Percentiles rank a stretch among this genome's conserved stretches.
These are phyloP conservation scores for Clonostachys sp. DNA, from an alignment of 2,329 filamentous ascomycete species.

Conservation along the genomic window DNA sequence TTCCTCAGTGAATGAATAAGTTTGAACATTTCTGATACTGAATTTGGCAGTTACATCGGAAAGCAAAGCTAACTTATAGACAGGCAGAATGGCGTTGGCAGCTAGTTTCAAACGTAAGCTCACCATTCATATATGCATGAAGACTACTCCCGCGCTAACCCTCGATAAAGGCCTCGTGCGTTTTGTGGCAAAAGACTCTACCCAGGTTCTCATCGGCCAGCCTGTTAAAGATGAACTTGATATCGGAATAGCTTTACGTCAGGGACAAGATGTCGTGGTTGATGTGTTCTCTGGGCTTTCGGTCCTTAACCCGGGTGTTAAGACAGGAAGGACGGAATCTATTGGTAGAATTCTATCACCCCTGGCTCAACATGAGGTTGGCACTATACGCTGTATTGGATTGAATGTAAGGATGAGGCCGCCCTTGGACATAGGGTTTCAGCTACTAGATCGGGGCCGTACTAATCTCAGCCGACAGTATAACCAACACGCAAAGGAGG, in stretches of 20 bases:
- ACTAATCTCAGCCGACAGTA: constrained; percentile 15
- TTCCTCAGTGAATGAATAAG: too few species aligned
- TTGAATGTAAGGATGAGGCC: constrained; percentile 37
- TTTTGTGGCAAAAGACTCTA: constrained; percentile 46
- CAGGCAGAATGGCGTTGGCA: too few species aligned
- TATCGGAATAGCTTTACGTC: constrained; percentile 52
- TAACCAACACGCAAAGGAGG: constrained; percentile 35
- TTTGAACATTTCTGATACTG: too few species aligned
- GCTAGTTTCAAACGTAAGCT: too few species aligned
- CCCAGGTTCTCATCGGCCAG: constrained; percentile 49
- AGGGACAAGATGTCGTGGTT: constrained; percentile 51
- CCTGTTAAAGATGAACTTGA: constrained; percentile 47
- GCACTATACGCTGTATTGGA: constrained; percentile 55
- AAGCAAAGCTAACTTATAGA: too few species aligned
- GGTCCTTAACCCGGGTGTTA: constrained; percentile 46
- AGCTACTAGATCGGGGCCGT: neutral
- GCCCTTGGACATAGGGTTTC: constrained; percentile 11
- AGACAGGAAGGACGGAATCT: constrained; percentile 38
- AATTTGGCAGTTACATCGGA: too few species aligned
- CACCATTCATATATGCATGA: too few species aligned
- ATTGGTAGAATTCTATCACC: constrained; percentile 44
- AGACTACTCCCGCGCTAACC: too few species aligned
- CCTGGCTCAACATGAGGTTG: constrained; percentile 28
- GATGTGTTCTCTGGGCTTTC: constrained; percentile 55
- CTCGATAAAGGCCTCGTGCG: constrained; percentile 47